Conservation (phyloP, 495 filamentous ascomycete species). For the Clohesyomyces aquaticus region DNA sequence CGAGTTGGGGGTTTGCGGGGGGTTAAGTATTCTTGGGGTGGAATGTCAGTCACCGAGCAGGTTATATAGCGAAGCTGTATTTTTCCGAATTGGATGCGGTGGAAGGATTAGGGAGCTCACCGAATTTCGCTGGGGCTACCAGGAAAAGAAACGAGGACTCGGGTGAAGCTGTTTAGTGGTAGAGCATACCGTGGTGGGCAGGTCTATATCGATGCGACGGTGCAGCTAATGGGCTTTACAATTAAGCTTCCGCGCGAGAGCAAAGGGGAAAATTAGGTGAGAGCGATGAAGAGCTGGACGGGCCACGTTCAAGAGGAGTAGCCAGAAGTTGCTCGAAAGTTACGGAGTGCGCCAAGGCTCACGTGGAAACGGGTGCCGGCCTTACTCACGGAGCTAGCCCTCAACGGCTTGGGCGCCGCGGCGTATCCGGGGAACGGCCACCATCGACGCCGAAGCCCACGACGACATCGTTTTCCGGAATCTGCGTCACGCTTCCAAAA, state of each 20-base stretch:
- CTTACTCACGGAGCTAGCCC: background rate
- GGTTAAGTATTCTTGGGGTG: background rate
- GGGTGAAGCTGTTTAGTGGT: background rate
- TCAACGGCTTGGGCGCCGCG: background rate
- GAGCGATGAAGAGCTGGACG: background rate
- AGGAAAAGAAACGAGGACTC: conserved; percentile 8
- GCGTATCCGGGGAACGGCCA: background rate
- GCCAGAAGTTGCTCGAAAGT: background rate
- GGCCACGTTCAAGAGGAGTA: background rate
- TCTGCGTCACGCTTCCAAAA: too few relatives aligned
- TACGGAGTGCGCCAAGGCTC: background rate
- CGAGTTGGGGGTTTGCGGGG: background rate
- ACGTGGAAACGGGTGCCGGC: background rate
- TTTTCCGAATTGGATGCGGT: background rate
- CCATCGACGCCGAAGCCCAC: background rate
- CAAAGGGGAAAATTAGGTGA: background rate
- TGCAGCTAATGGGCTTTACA: background rate
- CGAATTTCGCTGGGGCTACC: background rate
- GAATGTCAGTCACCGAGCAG: background rate
- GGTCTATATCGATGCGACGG: background rate
- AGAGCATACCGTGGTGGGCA: background rate
- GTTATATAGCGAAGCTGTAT: background rate
- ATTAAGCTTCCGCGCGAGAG: background rate
- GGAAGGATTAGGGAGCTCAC: background rate
- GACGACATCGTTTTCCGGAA: too few relatives aligned